Evolutionary conservation across 1,284 basidiomycete genomes (phyloP).

Genomic region (Ganoderma resinaceum): DNA sequence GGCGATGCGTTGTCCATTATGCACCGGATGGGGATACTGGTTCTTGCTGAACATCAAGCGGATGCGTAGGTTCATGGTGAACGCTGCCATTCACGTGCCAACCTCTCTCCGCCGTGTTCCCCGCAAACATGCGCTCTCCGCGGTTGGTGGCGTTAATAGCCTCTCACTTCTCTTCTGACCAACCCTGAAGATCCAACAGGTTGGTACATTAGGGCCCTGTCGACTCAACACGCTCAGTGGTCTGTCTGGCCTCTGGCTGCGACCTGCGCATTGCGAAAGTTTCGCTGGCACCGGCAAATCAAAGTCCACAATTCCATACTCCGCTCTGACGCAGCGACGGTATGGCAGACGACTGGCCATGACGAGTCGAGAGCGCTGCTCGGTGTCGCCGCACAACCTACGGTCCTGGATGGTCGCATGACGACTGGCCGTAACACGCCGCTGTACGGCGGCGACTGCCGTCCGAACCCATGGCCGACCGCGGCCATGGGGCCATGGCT

Average conservation of each 20-base stretch:
- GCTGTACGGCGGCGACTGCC: neutral
- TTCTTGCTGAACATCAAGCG: neutral
- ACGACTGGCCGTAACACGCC: neutral
- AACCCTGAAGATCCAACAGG: neutral
- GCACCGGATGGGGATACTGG: neutral
- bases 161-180: slow-evolving; percentile 12
- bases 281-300: neutral
- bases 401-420: neutral
- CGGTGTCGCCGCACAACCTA: slow-evolving; percentile 1
- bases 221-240: neutral
- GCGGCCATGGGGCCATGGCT: neutral
- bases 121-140: neutral
- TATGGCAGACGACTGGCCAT: neutral
- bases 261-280: neutral
- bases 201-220: neutral
- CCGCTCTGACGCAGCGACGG: neutral
- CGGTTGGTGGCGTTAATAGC: neutral
- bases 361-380: neutral
- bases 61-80: slow-evolving; percentile 3
- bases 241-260: neutral
- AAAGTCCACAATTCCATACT: neutral
- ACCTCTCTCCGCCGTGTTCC: neutral
- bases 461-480: neutral
- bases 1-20: neutral
- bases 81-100: neutral